These are phyloP conservation scores for Magnaporthiopsis poae DNA, from an alignment of 2,329 filamentous ascomycete species.

Conservation along the genomic window DNA sequence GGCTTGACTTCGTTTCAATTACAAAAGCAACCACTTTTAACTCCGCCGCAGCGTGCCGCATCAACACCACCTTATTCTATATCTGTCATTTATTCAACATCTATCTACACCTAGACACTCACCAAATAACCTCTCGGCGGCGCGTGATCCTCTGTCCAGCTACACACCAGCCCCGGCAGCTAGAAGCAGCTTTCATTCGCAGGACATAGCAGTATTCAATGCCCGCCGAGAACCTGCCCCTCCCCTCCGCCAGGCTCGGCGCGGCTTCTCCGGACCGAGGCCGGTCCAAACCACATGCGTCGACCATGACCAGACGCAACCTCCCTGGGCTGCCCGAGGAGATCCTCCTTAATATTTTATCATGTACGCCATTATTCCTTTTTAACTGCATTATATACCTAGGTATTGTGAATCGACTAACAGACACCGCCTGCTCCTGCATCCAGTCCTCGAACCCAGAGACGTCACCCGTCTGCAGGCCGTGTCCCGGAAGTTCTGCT, in stretches of 20 bases:
- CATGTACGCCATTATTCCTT: slow-evolving; percentile 34
- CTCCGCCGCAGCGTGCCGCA: too few relatives aligned
- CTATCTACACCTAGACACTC: too few relatives aligned
- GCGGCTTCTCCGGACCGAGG: not conserved
- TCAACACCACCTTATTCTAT: too few relatives aligned
- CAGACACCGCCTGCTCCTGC: not conserved
- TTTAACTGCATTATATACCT: not conserved
- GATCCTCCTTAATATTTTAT: slow-evolving; percentile 50
- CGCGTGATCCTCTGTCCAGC: too few relatives aligned
- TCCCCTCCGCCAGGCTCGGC: too few relatives aligned
- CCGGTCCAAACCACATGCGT: not conserved
- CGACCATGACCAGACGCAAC: slow-evolving; percentile 7
- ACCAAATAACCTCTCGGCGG: too few relatives aligned
- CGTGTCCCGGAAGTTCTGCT: slow-evolving; percentile 56
- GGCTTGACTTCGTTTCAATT: too few relatives aligned
- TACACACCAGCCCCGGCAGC: too few relatives aligned
- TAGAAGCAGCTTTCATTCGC: not conserved
- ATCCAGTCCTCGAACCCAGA: slow-evolving; percentile 48
- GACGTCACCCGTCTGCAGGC: slow-evolving; percentile 61
- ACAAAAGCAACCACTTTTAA: too few relatives aligned
- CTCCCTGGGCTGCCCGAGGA: slow-evolving; percentile 51
- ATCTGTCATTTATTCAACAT: too few relatives aligned
- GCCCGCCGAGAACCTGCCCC: slow-evolving; percentile 11
- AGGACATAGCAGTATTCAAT: slow-evolving; percentile 9
- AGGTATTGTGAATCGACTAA: not conserved